Evolutionary conservation across 1,284 basidiomycete genomes (phyloP).

Genomic region (Butyriboletus appendiculatus): DNA sequence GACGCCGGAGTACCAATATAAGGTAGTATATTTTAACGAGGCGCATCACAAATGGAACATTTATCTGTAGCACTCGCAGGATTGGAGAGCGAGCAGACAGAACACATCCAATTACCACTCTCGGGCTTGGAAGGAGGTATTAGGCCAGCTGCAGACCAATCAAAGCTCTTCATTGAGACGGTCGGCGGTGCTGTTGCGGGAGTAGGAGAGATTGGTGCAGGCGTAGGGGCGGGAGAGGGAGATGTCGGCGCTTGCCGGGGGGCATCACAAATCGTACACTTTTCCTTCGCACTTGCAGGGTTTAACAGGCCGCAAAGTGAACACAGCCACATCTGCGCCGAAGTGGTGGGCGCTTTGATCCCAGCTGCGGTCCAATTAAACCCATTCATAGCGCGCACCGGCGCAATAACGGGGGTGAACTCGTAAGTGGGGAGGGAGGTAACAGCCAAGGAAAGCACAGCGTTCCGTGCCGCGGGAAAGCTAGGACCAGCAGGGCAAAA

Average conservation of each 20-base stretch:
- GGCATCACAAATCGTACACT: conserved; percentile 55
- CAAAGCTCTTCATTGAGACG: conserved; percentile 39
- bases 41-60: conserved; percentile 44
- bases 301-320: conserved; percentile 48
- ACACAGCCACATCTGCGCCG: conserved; percentile 45
- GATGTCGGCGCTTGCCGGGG: conserved; percentile 29
- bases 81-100: conserved; percentile 43
- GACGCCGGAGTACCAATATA: conserved; percentile 9
- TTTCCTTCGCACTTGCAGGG: conserved; percentile 41
- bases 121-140: conserved; percentile 38
- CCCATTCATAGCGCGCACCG: conserved; percentile 27
- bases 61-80: conserved; percentile 36
- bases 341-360: conserved; percentile 31
- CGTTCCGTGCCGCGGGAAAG: conserved; percentile 37
- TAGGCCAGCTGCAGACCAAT: conserved; percentile 56
- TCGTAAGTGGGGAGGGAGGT: conserved; percentile 44
- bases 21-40: conserved; percentile 25
- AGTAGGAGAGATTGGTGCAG: not conserved
- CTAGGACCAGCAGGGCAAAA: conserved; percentile 37
- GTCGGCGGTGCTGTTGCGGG: conserved; percentile 1
- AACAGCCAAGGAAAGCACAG: conserved; percentile 31
- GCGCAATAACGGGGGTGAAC: conserved; percentile 37
- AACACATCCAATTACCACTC: conserved; percentile 44
- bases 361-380: conserved; percentile 49
- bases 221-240: conserved; percentile 9